Conservation (phyloP, 441 rosid species). For the Iberis amara region DNA sequence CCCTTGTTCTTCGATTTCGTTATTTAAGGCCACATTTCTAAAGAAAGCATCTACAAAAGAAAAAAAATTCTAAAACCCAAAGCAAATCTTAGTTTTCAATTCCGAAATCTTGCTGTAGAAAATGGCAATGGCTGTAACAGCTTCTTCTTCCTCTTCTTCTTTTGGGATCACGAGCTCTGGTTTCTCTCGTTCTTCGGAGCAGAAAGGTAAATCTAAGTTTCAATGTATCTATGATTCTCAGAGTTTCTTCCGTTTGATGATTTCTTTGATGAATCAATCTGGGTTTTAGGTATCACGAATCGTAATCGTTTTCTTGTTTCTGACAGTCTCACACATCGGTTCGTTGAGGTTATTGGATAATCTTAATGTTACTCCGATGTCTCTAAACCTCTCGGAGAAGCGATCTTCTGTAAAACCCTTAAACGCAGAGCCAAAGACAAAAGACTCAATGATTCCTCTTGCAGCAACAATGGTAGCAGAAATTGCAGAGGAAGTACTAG, state of each 20-base stretch:
- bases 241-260: background rate
- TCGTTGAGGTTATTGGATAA: conserved; percentile 47
- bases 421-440: conserved; percentile 56
- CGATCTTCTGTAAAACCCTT: conserved; percentile 45
- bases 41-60: too few relatives aligned
- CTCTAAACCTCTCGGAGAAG: conserved; percentile 38
- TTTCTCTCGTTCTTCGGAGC: conserved; percentile 39
- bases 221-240: background rate
- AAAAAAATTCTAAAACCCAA: background rate
- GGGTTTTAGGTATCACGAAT: background rate
- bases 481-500: conserved; percentile 15
- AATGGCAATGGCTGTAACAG: conserved; percentile 54
- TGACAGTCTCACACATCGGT: conserved; percentile 52
- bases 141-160: conserved; percentile 61
- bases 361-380: conserved; percentile 22
- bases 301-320: background rate
- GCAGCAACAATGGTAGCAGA: conserved; percentile 52
- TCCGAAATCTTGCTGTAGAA: background rate
- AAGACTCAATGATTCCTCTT: conserved; percentile 42
- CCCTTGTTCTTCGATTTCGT: conserved; percentile 11
- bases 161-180: conserved; percentile 32
- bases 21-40: conserved; percentile 30
- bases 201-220: conserved; percentile 38
- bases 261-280: conserved; percentile 9
- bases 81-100: background rate